A percentile compares a stretch with the other conserved stretches of the same genome.
Evolutionary conservation across 2,329 filamentous ascomycete genomes (phyloP).

Genomic region (Claviceps sp.): DNA sequence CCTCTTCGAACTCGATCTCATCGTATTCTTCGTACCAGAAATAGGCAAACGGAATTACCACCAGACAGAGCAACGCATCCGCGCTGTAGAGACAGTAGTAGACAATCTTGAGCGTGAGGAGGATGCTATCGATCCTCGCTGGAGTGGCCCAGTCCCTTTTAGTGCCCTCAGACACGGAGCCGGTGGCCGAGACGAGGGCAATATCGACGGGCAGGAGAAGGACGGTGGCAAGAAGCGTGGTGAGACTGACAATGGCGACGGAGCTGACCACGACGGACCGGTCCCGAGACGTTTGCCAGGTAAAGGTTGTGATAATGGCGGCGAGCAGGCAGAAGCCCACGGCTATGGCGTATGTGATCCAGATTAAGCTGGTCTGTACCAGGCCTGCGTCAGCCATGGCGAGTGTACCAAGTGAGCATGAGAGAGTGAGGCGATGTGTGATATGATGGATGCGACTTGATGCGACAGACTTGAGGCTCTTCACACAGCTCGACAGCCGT

Average conservation of each 20-base stretch:
- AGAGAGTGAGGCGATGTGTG: background rate
- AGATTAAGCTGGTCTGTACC: constrained; percentile 82
- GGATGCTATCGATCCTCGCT: constrained; percentile 61
- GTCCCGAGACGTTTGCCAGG: constrained; percentile 82
- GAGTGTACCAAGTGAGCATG: constrained; percentile 3
- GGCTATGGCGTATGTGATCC: constrained; percentile 82
- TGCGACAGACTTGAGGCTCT: no score
- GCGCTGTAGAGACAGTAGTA: constrained; percentile 91
- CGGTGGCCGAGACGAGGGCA: constrained; percentile 83
- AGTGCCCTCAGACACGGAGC: constrained; percentile 56
- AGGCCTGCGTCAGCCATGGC: constrained; percentile 38
- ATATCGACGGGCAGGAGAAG: constrained; percentile 91
- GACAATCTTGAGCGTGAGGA: constrained; percentile 69
- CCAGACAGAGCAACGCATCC: constrained; percentile 76
- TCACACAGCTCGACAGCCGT: no score
- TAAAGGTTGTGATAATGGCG: constrained; percentile 74
- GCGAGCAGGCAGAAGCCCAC: constrained; percentile 63
- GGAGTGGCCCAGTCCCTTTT: constrained; percentile 95
- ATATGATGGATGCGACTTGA: background rate
- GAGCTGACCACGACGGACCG: constrained; percentile 69
- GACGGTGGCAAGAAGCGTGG: constrained; percentile 78
- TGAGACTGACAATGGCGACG: constrained; percentile 77
- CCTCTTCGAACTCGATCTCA: constrained; percentile 76
- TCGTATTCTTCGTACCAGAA: constrained; percentile 98
- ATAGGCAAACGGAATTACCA: constrained; percentile 90